Conservation (phyloP, 2,329 filamentous ascomycete species). For the Fusarium heterosporum region DNA sequence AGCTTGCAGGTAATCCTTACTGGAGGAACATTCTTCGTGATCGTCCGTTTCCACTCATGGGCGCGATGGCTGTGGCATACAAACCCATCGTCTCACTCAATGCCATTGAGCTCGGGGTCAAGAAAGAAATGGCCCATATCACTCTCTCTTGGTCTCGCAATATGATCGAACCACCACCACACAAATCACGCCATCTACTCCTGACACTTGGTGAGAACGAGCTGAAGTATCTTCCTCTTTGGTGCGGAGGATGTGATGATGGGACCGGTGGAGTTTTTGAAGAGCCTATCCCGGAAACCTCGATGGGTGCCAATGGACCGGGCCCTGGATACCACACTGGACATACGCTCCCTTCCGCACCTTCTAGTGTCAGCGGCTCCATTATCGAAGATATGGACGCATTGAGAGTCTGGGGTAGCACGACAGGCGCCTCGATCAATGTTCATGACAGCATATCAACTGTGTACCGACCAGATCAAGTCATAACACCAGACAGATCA, state of each 20-base stretch:
- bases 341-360: constrained; percentile 51
- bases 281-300: constrained; percentile 54
- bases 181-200: constrained; percentile 59
- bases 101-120: constrained; percentile 41
- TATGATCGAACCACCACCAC: constrained; percentile 51
- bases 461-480: constrained; percentile 47
- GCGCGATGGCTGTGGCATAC: not conserved
- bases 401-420: constrained; percentile 51
- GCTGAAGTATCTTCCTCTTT: constrained; percentile 72
- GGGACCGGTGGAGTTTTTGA: constrained; percentile 64
- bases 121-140: constrained; percentile 36
- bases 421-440: constrained; percentile 52
- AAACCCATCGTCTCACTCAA: constrained; percentile 39
- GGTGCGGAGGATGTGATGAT: constrained; percentile 69
- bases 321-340: constrained; percentile 62
- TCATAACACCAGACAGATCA: constrained; percentile 52
- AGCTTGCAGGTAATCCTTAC: not conserved
- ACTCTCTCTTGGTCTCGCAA: constrained; percentile 44
- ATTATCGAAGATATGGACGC: constrained; percentile 52
- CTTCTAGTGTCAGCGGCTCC: constrained; percentile 52
- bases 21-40: constrained; percentile 17
- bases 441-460: constrained; percentile 57
- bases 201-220: constrained; percentile 67
- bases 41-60: not conserved
- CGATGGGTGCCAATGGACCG: constrained; percentile 60